Evolutionary conservation across 1,139 yeast genomes (phyloP).

Genomic region (Yamadazyma songkhlaensis): DNA sequence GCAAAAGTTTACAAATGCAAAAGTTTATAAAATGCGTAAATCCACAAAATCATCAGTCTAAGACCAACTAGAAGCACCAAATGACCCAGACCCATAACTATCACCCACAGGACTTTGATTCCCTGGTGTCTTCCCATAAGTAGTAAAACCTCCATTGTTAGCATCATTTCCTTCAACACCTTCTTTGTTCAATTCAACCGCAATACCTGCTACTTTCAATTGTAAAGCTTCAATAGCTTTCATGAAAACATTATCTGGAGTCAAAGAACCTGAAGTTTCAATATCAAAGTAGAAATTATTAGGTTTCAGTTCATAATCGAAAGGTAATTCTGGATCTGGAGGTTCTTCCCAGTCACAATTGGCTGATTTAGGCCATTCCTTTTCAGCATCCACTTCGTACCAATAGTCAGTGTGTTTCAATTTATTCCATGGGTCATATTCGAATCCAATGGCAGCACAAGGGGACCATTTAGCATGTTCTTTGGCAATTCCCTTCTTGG

Average conservation of each 20-base stretch:
- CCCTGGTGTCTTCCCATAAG: slow-evolving; percentile 47
- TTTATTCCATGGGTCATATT: slow-evolving; percentile 99
- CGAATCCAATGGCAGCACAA: slow-evolving; percentile 95
- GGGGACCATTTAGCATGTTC: slow-evolving; percentile 99
- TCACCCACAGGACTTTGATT: slow-evolving; percentile 40
- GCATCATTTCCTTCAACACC: slow-evolving; percentile 48
- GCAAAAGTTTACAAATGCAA: too few species aligned
- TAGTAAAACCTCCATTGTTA: slow-evolving; percentile 44
- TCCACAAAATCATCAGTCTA: neutral
- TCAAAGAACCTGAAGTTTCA: slow-evolving; percentile 87
- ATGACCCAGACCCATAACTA: slow-evolving; percentile 44
- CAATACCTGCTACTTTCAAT: slow-evolving; percentile 85
- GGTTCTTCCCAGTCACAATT: slow-evolving; percentile 97
- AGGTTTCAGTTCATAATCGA: slow-evolving; percentile 84
- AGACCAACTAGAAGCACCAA: slow-evolving; percentile 38
- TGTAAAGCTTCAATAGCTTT: slow-evolving; percentile 84
- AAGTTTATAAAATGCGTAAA: too few species aligned
- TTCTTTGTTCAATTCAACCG: slow-evolving; percentile 72
- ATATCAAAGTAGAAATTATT: slow-evolving; percentile 79
- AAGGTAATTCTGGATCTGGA: slow-evolving; percentile 82
- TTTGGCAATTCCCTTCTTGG: slow-evolving; percentile 96
- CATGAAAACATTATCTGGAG: slow-evolving; percentile 84
- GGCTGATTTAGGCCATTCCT: slow-evolving; percentile 89
- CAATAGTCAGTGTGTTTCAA: slow-evolving; percentile 92
- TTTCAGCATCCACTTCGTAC: slow-evolving; percentile 86